These are phyloP conservation scores for Collybia nuda DNA, from an alignment of 768 basidiomycete species.

Conservation along the genomic window DNA sequence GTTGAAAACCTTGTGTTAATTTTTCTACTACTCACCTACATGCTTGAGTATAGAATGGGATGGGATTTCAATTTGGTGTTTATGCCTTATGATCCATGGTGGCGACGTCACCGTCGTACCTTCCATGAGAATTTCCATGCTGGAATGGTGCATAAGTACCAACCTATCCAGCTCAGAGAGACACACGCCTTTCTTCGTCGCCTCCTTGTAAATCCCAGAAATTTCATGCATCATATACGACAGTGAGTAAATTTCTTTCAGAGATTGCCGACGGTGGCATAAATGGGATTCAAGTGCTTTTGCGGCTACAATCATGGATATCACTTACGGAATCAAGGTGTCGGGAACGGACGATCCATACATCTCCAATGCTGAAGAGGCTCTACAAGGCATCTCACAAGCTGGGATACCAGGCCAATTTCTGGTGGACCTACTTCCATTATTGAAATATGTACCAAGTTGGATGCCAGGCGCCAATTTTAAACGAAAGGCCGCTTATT, in stretches of 20 bases:
- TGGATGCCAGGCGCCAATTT: constrained; percentile 50
- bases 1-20: too few relatives aligned
- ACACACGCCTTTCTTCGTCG: constrained; percentile 20
- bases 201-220: constrained; percentile 18
- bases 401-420: constrained; percentile 19
- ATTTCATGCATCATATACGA: constrained; percentile 22
- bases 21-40: not conserved
- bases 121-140: constrained; percentile 24
- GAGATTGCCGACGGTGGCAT: not conserved
- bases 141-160: constrained; percentile 14
- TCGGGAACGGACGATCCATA: constrained; percentile 21
- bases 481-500: constrained; percentile 37
- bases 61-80: constrained; percentile 17
- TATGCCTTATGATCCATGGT: constrained; percentile 20
- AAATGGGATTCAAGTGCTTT: not conserved
- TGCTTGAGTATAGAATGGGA: constrained; percentile 15
- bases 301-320: constrained; percentile 11
- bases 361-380: constrained; percentile 21
- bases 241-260: constrained; percentile 16
- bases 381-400: constrained; percentile 16
- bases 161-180: constrained; percentile 17
- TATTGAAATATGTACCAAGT: constrained; percentile 38
- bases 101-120: constrained; percentile 19
- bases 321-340: constrained; percentile 16
- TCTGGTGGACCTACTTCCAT: constrained; percentile 16